phyloP scores from a whole-genome alignment of 164 flowering plant genomes.

The grape (Vitis vinifera) region ASM3070453v1 NC_081812.1:20659001-20659500 shows the following conservation, averaged over 20 bases:
- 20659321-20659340: background rate
- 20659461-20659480: slow-evolving; percentile 21
- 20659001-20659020: no score
- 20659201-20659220: no score
- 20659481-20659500: slow-evolving; percentile 34
- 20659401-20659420: slow-evolving; percentile 19
- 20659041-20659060: no score
- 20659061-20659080: no score
- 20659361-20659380: background rate
- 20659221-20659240: slow-evolving; percentile 3
- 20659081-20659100: no score
- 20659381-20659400: background rate
- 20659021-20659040: no score
- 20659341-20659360: background rate
- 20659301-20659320: background rate
- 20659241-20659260: background rate
- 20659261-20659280: background rate
- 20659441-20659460: slow-evolving; percentile 27
- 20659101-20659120: no score
- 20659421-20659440: slow-evolving; percentile 17
- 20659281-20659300: background rate
- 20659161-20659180: no score
- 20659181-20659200: no score
- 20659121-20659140: no score
- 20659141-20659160: no score